Conservation (phyloP, 345 rosid genomes). For the Corymbia maculata region DNA sequence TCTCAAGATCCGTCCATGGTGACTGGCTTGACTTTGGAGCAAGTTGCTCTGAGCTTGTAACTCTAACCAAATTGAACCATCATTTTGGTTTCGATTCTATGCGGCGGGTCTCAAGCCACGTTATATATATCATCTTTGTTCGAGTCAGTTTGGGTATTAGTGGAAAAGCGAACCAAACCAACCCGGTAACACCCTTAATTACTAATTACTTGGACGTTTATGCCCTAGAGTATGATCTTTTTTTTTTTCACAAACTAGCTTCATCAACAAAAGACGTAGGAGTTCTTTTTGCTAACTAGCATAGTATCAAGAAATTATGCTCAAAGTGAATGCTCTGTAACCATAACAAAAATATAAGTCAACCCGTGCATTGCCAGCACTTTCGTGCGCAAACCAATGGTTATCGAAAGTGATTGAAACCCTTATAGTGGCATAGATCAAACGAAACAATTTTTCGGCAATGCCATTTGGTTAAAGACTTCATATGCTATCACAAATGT, state of each 20-base stretch:
- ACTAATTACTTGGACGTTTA: too few relatives aligned
- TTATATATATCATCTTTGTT: neutral
- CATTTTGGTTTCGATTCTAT: neutral
- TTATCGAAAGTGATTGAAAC: neutral
- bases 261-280: too few relatives aligned
- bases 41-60: neutral
- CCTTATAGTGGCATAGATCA: neutral
- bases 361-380: neutral
- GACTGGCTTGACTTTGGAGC: neutral
- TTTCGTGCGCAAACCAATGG: neutral
- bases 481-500: neutral
- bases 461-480: neutral
- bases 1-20: neutral
- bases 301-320: too few relatives aligned
- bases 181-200: too few relatives aligned
- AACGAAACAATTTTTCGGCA: neutral
- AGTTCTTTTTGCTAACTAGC: too few relatives aligned
- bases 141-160: neutral
- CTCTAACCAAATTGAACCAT: neutral
- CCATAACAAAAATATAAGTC: neutral
- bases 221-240: too few relatives aligned
- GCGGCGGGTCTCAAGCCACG: neutral
- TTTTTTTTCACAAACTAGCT: too few relatives aligned
- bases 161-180: too few relatives aligned
- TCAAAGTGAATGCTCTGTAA: neutral